These are phyloP conservation scores for Pseudogymnoascus pannorum DNA, from an alignment of 2,329 filamentous ascomycete species.

Conservation along the genomic window DNA sequence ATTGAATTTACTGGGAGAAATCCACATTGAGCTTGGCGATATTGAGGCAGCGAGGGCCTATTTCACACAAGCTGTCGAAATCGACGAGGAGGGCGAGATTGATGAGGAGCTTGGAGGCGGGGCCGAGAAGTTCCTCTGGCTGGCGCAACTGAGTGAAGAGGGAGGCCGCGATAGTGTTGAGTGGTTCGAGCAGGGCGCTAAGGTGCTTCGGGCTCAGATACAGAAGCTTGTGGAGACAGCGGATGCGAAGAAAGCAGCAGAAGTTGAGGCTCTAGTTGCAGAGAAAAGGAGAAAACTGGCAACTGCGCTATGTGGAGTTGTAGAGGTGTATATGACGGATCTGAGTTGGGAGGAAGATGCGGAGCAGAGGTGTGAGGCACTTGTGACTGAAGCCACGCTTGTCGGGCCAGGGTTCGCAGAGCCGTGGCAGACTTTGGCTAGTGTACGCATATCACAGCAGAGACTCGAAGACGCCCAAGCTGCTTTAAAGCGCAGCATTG, in stretches of 20 bases:
- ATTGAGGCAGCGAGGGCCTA: conserved; percentile 64
- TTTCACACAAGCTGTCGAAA: conserved; percentile 64
- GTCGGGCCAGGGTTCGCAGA: conserved; percentile 76
- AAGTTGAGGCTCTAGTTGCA: conserved; percentile 38
- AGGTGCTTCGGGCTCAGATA: conserved; percentile 65
- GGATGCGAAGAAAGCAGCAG: conserved; percentile 30
- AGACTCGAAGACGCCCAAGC: conserved; percentile 70
- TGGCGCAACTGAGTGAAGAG: conserved; percentile 78
- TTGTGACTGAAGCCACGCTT: conserved; percentile 84
- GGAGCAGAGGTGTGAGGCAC: conserved; percentile 76
- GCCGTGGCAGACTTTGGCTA: conserved; percentile 92
- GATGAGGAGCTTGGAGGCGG: conserved; percentile 71
- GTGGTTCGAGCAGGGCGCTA: conserved; percentile 66
- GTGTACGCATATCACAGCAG: conserved; percentile 83
- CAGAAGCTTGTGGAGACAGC: conserved; percentile 48
- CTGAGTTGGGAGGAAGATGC: conserved; percentile 88
- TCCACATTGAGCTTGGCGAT: conserved; percentile 47
- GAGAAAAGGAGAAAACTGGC: conserved; percentile 78
- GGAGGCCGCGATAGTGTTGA: conserved; percentile 57
- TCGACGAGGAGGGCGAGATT: conserved; percentile 68
- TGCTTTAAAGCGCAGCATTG: conserved; percentile 71
- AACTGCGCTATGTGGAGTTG: conserved; percentile 85
- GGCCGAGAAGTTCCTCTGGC: conserved; percentile 88
- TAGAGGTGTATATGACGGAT: conserved; percentile 99
- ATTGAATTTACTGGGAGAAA: conserved; percentile 30